Conservation (phyloP, 1,284 basidiomycete genomes). For the Wallemia mellicola region DNA sequence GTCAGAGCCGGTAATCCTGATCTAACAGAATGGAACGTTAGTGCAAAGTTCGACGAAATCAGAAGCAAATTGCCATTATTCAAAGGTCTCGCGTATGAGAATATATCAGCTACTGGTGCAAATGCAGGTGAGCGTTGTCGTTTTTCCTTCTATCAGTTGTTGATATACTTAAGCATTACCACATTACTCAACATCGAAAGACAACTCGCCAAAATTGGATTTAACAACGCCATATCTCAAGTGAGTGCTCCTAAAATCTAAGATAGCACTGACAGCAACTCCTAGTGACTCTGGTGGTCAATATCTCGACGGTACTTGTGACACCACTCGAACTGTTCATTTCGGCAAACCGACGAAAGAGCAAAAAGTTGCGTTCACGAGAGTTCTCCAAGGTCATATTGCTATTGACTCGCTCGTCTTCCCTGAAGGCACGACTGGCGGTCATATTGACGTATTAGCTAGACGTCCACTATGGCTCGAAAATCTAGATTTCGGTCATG, state of each 20-base stretch:
- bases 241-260: background rate
- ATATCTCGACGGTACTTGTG: constrained; percentile 78
- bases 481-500: constrained; percentile 31
- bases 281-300: constrained; percentile 77
- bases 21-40: constrained; percentile 51
- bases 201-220: background rate
- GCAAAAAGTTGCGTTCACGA: constrained; percentile 64
- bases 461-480: constrained; percentile 65
- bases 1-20: constrained; percentile 28
- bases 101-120: constrained; percentile 67
- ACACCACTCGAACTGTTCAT: constrained; percentile 74
- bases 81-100: constrained; percentile 64
- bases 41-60: constrained; percentile 35
- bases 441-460: constrained; percentile 50
- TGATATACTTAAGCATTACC: background rate
- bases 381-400: constrained; percentile 87
- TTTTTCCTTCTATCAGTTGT: constrained; percentile 1
- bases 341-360: constrained; percentile 58
- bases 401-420: constrained; percentile 61
- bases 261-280: constrained; percentile 21
- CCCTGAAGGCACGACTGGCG: constrained; percentile 57
- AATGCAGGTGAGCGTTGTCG: constrained; percentile 33
- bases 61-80: constrained; percentile 41
- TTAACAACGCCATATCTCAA: background rate
- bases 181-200: background rate